Evolutionary conservation across 208 protist species (phyloP).

Genomic region (Sergeia podlipaevii): DNA sequence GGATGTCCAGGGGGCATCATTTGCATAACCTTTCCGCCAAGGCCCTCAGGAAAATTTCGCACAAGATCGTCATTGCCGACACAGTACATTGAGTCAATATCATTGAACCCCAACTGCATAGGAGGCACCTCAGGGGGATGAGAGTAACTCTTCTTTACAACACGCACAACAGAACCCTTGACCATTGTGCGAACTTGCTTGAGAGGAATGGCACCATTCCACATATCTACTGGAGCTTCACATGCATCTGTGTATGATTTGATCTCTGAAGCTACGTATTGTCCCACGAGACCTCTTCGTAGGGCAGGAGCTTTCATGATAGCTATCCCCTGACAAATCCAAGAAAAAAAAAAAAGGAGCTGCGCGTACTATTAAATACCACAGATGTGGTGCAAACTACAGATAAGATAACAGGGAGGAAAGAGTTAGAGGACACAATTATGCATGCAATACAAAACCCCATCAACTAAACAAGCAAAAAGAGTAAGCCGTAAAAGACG

Average conservation of each 20-base stretch:
- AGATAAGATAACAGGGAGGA: too few species aligned
- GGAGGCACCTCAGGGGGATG: constrained; percentile 73
- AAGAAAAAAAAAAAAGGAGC: constrained; percentile 9
- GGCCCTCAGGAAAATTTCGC: constrained; percentile 80
- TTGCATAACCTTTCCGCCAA: constrained; percentile 89
- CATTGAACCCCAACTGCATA: constrained; percentile 62
- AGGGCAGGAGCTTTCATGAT: constrained; percentile 46
- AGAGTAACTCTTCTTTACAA: constrained; percentile 70
- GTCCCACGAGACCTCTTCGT: constrained; percentile 39
- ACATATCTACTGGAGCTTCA: constrained; percentile 83
- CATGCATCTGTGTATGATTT: constrained; percentile 85
- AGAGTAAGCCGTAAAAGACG: too few species aligned
- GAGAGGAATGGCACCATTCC: constrained; percentile 80
- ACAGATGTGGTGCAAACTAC: too few species aligned
- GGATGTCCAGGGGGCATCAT: constrained; percentile 89
- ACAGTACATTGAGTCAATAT: constrained; percentile 91
- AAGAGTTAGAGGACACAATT: too few species aligned
- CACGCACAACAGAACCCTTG: constrained; percentile 39
- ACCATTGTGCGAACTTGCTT: constrained; percentile 58
- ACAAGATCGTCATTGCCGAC: constrained; percentile 87
- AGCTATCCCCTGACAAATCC: background rate
- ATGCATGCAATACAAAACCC: too few species aligned
- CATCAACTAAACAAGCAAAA: too few species aligned
- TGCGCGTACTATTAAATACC: too few species aligned
- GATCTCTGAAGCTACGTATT: constrained; percentile 52